Base-by-base conservation (phyloP, 192 early-diverging fungal species). In the Umbelopsis isabellina region DNA sequence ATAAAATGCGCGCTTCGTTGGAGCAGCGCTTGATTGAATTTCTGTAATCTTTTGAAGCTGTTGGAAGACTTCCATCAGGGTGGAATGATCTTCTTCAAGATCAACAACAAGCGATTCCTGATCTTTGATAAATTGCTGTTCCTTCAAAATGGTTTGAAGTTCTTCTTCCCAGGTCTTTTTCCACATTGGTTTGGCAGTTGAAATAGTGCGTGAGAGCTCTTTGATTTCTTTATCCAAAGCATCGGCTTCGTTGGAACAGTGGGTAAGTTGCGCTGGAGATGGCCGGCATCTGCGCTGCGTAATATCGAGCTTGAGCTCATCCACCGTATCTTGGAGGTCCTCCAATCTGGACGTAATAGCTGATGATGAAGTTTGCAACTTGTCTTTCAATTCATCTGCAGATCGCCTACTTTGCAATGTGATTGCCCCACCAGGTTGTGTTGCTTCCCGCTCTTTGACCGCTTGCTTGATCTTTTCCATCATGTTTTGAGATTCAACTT, bases 111-210 rank as follows among this genome's bases (percentile, higher is more conserved):
- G 70, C 3, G 82, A 85, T 77, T 93, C 91, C 20, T 91, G 89
- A 23, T 95, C 91, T 76, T 91, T 95, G 71, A 92, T 80, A 52
- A 91, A 90, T 71, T 86, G 78, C 72, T 95, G 92, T 67, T 95
- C 93, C 65, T 88, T 86, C 22, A 95, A 80, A 65, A 95, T 91
- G 33, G 83, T 90, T 67, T 95, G 90, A 49, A 95, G 74, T 74
- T 95, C 93, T 10, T 88, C 87, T 72, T 93, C 92, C 93, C 93
- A 95, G 1, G 86, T 91, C 77, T 88, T 88, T 65, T 92, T 93
- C 92, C 92, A 93, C 7, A 83, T 82, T n/a, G 88, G 82, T 46
- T 89, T 83, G 13, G 88, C 80, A 0, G 86, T 83, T 50, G 80
- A 76, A 47, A 95, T 90, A 49, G 85, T 86, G 21, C 78, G 61